Conservation (phyloP, 805 yeast genomes). For the Cyberlindnera misumaiensis region DNA sequence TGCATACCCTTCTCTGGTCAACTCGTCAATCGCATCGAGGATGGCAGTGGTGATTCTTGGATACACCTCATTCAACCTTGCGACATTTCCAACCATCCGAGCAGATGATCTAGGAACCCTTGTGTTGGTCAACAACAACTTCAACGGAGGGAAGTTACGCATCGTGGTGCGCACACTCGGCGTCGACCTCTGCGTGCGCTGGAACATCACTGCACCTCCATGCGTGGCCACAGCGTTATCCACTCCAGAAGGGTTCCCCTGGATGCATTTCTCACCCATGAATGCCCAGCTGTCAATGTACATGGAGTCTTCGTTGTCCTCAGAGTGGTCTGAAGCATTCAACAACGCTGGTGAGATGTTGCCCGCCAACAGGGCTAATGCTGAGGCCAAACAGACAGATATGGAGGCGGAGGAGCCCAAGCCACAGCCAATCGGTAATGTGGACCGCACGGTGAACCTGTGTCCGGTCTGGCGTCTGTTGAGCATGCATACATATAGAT, state of each 20-base stretch:
- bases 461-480: conserved; percentile 38
- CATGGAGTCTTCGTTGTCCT: conserved; percentile 37
- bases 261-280: conserved; percentile 91
- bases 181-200: conserved; percentile 45
- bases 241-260: conserved; percentile 94
- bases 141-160: conserved; percentile 67
- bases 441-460: conserved; percentile 65
- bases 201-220: conserved; percentile 93
- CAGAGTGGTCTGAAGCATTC: conserved; percentile 28
- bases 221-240: conserved; percentile 94
- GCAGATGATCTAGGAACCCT: conserved; percentile 86
- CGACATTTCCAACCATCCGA: conserved; percentile 71
- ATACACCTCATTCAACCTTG: conserved; percentile 41
- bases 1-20: conserved; percentile 68
- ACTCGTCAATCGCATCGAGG: conserved; percentile 66
- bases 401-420: conserved; percentile 91
- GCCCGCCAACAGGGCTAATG: conserved; percentile 56
- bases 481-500: conserved; percentile 61
- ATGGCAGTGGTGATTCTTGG: conserved; percentile 53
- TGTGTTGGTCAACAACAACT: conserved; percentile 76
- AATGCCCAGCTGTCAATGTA: conserved; percentile 82
- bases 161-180: conserved; percentile 63
- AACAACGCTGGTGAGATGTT: conserved; percentile 38
- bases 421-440: conserved; percentile 95
- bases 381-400: conserved; percentile 77